Conservation (phyloP, 2,329 filamentous ascomycete genomes). For the Ophiostoma montium region DNA sequence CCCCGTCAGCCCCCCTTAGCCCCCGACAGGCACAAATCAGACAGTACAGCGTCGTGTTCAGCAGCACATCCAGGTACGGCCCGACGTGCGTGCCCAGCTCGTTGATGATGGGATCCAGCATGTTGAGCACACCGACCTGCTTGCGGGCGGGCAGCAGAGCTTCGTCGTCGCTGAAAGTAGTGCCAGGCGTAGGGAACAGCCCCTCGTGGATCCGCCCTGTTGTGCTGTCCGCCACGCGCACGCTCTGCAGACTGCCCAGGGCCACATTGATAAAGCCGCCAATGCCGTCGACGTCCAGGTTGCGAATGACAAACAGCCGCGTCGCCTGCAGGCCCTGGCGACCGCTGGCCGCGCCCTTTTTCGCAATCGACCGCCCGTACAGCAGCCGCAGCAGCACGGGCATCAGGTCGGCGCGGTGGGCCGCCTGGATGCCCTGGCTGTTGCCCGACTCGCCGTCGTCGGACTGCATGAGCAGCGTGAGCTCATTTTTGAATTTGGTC, state of each 20-base stretch:
- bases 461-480: conserved; percentile 68
- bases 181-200: conserved; percentile 28
- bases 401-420: conserved; percentile 62
- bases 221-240: conserved; percentile 42
- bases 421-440: conserved; percentile 47
- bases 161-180: not conserved
- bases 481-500: conserved; percentile 78
- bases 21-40: conserved; percentile 54
- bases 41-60: conserved; percentile 72
- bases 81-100: conserved; percentile 64
- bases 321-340: conserved; percentile 70
- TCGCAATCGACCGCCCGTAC: conserved; percentile 78
- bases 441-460: conserved; percentile 9
- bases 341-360: conserved; percentile 61
- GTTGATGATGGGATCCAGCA: conserved; percentile 75
- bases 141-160: conserved; percentile 51
- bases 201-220: conserved; percentile 30
- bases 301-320: conserved; percentile 66
- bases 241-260: conserved; percentile 51
- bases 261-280: conserved; percentile 73
- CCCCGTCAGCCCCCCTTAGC: conserved; percentile 20
- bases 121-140: conserved; percentile 82
- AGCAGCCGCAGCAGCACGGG: conserved; percentile 76
- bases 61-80: conserved; percentile 52
- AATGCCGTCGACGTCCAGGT: conserved; percentile 60